Base-by-base conservation (phyloP, 495 filamentous ascomycete genomes). In the Poronia punctata region DNA sequence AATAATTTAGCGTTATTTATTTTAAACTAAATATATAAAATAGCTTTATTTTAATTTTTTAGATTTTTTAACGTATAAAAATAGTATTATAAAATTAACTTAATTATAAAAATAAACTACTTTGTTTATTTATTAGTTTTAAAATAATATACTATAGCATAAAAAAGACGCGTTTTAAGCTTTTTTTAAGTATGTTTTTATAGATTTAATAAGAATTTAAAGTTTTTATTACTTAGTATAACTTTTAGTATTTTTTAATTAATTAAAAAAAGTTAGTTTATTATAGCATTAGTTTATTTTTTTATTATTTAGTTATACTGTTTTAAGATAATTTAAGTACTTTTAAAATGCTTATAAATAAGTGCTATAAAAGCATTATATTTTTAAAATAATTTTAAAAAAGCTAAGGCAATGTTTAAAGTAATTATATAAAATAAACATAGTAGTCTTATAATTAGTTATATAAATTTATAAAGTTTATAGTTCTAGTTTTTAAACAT, bases 51-150 rank as follows among this genome's bases (percentile, higher is more conserved):
- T 30, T 39, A 39, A 6, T 14, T 4, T 0, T 3, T 1, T n/a
- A 30, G 15, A 15, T 39, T 21, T 5, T 28, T 28, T 29, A 39
- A 30, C 0, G 14, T 11, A 12, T 39, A 30, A 30, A 39, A 39
- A 39, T 39, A 39, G 29, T 39, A 39, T 9, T 30, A 3, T 1
- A 39, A 39, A 7, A 30, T 39, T 1, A 30, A 39, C 14, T 39
- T 39, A 39, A 30, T 39, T n/a, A 15, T 38, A 10, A 39, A 30
- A 30, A 29, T 39, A 39, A 30, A 39, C 2, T 12, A 8, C 21
- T 39, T 30, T 14, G 10, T 30, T 30, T 39, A 39, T n/a, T n/a
- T 18, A 22, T 39, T 30, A 10, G 7, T 38, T 19, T 28, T 28
- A 10, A 30, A 39, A 30, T 39, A 39, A 30, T 39, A 39, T 8